Evolutionary conservation across 1,284 basidiomycete species (phyloP).

Genomic region (Fomitopsis schrenkii): DNA sequence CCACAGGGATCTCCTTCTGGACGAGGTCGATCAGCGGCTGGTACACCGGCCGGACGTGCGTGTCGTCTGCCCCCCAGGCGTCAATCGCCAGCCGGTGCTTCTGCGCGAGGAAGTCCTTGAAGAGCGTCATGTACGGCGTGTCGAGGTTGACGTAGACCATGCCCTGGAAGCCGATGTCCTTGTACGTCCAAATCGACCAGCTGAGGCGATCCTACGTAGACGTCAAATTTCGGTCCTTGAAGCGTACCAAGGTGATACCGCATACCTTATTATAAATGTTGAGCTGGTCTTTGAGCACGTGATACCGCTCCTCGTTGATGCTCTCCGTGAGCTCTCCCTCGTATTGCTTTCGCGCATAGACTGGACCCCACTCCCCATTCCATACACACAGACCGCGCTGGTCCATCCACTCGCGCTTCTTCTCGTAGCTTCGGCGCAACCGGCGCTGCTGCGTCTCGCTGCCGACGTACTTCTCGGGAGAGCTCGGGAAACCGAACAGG

Average conservation of each 20-base stretch:
- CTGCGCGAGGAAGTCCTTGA: conserved; percentile 45
- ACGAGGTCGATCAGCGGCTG: conserved; percentile 54
- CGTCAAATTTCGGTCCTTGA: background rate
- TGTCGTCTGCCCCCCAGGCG: conserved; percentile 63
- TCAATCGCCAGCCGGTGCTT: conserved; percentile 64
- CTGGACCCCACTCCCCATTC: conserved; percentile 77
- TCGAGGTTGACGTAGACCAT: conserved; percentile 45
- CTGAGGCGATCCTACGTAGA: conserved; percentile 31
- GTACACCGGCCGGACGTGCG: conserved; percentile 51
- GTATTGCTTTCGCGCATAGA: conserved; percentile 55
- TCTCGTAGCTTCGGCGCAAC: conserved; percentile 53
- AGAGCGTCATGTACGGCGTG: conserved; percentile 45
- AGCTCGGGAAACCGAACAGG: conserved; percentile 65
- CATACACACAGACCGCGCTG: conserved; percentile 60
- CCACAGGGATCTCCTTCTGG: conserved; percentile 35
- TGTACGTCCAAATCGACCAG: conserved; percentile 60
- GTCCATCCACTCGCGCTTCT: conserved; percentile 71
- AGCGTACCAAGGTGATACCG: background rate
- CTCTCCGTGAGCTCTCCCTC: conserved; percentile 54
- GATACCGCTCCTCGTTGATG: conserved; percentile 66
- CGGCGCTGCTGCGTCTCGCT: conserved; percentile 49
- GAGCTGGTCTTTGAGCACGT: conserved; percentile 46
- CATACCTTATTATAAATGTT: conserved; percentile 39
- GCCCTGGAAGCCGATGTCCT: conserved; percentile 55
- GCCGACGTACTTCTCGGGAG: conserved; percentile 53